Evolutionary conservation across 345 rosid genomes (phyloP).

Genomic region (Citrus medica): DNA sequence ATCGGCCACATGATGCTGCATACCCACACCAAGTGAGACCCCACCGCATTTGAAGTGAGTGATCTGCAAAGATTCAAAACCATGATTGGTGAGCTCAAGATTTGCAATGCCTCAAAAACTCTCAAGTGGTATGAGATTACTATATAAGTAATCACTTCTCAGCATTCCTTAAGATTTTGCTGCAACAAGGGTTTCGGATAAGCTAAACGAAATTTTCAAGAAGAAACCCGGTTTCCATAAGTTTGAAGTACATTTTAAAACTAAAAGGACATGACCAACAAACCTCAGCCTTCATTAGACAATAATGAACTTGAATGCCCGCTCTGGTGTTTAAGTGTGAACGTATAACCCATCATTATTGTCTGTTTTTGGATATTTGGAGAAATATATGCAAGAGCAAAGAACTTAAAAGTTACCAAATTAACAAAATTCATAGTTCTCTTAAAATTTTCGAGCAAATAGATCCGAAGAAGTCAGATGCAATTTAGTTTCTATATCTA

Average conservation of each 20-base stretch:
- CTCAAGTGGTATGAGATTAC: background rate
- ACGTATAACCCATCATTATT: background rate
- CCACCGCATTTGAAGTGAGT: constrained; percentile 94
- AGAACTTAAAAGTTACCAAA: background rate
- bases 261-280: background rate
- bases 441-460: background rate
- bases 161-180: background rate
- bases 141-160: background rate
- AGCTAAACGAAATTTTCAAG: background rate
- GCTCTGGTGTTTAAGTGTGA: background rate
- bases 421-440: background rate
- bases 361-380: background rate
- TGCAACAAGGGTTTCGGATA: background rate
- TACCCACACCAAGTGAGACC: constrained; percentile 94
- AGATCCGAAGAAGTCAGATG: background rate
- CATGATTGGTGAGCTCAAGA: background rate
- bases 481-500: background rate
- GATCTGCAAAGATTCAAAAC: constrained; percentile 38
- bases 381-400: background rate
- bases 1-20: constrained; percentile 95
- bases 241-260: background rate
- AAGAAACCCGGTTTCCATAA: no score
- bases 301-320: background rate
- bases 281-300: background rate
- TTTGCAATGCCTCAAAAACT: background rate